Evolutionary conservation across 208 protist species (phyloP), one percentile per base, ranked within the genome.

Genomic region (Leishmania gerbilli): DNA sequence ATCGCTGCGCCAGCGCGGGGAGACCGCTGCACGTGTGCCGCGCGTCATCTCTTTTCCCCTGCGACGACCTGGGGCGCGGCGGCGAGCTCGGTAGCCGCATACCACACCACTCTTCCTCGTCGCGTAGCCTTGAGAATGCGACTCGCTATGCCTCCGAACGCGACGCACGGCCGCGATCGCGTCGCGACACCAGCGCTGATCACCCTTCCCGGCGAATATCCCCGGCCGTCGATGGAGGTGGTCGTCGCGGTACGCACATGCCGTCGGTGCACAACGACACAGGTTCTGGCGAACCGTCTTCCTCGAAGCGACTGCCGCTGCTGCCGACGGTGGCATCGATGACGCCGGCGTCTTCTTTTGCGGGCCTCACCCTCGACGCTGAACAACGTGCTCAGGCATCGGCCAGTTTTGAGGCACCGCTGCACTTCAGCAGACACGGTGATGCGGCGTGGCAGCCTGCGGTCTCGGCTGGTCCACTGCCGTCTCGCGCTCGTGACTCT

Each of bases 401-500:
- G 3, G 24, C 45, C 69, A 55, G 24, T 51, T 45, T 21, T 51
- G 42, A 74, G 40, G 69, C 69, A 27, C 49, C 72, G 3, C 72
- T 56, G 51, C 31, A 76, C 15, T 1, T 45, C 72, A 55, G 34
- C 47, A 76, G 11, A 37, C 72, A 58, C 72, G 31, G 72, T 13
- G 69, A 74, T 27, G 55, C 69, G n/a, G 40, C 45, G 21, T 45
- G 27, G 45, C 69, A 74, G 72, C 72, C 72, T 40, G 27, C 15
- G 72, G 19, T 2, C 45, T 17, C 47, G 49, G 31, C 15, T 53
- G 69, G 9, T 4, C 24, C 53, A 17, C 74, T n/a, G 56, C 2
- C 3, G 56, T 62, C 74, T 31, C 42, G 49, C 40, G 49, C 62
- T 51, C 64, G 64, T 58, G 76, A 79, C 24, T 58, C 81, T 19